These are phyloP conservation scores for Candida peoriensis DNA, from an alignment of 805 yeast genomes.

Conservation along the genomic window DNA sequence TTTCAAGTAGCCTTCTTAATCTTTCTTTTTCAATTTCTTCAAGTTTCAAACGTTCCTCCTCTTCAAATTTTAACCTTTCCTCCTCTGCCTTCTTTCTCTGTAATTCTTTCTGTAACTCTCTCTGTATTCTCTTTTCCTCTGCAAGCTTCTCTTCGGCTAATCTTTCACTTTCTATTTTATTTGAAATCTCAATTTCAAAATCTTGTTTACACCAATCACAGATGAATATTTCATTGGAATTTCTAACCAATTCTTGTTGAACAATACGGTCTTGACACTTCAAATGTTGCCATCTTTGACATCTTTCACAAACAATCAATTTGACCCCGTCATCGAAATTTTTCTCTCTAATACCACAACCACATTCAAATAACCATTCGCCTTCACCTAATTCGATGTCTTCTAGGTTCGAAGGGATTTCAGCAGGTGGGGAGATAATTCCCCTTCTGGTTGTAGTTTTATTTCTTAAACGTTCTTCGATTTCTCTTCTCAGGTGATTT, in stretches of 20 bases:
- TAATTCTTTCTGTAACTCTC: conserved; percentile 16
- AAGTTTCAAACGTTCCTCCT: conserved; percentile 15
- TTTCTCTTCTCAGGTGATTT: conserved; percentile 18
- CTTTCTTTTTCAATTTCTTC: conserved; percentile 20
- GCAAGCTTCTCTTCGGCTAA: conserved; percentile 15
- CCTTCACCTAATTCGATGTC: conserved; percentile 29
- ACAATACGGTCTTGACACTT: conserved; percentile 28
- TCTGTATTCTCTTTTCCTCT: conserved; percentile 19
- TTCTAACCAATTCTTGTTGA: conserved; percentile 23
- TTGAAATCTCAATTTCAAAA: conserved; percentile 17
- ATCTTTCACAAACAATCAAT: conserved; percentile 30
- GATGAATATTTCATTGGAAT: conserved; percentile 22
- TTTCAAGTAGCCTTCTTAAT: conserved; percentile 20
- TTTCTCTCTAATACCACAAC: conserved; percentile 30
- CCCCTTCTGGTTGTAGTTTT: conserved; percentile 17
- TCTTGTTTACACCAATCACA: conserved; percentile 26
- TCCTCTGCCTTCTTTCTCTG: conserved; percentile 15
- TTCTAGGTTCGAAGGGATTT: conserved; percentile 13
- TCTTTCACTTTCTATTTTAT: conserved; percentile 19
- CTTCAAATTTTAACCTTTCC: conserved; percentile 9
- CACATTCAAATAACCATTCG: conserved; percentile 34
- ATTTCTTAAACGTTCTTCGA: conserved; percentile 20
- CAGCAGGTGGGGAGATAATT: conserved; percentile 23
- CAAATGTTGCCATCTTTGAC: conserved; percentile 34
- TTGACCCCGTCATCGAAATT: conserved; percentile 33